Evolutionary conservation across 2,329 filamentous ascomycete genomes (phyloP).

Genomic region (Pseudocercospora vitis): DNA sequence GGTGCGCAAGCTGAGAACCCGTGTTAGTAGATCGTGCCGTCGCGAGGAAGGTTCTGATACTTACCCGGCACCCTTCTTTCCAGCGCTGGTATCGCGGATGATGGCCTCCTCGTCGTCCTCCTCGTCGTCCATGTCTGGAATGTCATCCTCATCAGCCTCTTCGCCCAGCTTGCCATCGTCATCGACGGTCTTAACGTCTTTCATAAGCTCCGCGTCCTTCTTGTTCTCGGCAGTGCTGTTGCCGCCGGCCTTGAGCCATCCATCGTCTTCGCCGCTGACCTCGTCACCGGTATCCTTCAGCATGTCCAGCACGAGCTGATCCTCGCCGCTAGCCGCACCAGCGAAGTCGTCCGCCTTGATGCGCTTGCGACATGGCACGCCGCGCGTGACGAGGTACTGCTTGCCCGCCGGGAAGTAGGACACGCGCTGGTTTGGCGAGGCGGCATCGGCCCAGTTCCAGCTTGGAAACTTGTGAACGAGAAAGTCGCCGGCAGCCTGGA

Average conservation of each 20-base stretch:
- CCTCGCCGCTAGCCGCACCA: conserved; percentile 80
- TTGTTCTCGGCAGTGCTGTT: conserved; percentile 55
- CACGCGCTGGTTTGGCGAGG: conserved; percentile 74
- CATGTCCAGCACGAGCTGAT: conserved; percentile 80
- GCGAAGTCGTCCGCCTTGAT: conserved; percentile 83
- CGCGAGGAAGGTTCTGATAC: conserved; percentile 33
- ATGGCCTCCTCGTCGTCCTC: conserved; percentile 93
- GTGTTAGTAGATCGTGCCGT: conserved; percentile 31
- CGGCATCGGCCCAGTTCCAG: conserved; percentile 93
- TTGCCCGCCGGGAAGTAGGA: conserved; percentile 82
- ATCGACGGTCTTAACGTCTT: conserved; percentile 84
- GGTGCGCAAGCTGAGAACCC: conserved; percentile 62
- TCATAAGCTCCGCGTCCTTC: conserved; percentile 63
- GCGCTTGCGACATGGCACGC: conserved; percentile 88
- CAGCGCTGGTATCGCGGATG: conserved; percentile 68
- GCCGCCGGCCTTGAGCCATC: conserved; percentile 90
- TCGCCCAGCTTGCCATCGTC: conserved; percentile 85
- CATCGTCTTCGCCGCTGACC: conserved; percentile 67
- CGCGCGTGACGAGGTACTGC: conserved; percentile 92
- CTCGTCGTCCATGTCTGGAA: conserved; percentile 98
- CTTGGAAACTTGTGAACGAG: conserved; percentile 98
- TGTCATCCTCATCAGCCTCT: conserved; percentile 74
- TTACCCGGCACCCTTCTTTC: conserved; percentile 52
- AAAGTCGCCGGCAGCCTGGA: conserved; percentile 92
- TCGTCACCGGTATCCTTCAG: conserved; percentile 54